Conservation (phyloP, 164 flowering plant genomes). For the Brasenia schreberi region DNA sequence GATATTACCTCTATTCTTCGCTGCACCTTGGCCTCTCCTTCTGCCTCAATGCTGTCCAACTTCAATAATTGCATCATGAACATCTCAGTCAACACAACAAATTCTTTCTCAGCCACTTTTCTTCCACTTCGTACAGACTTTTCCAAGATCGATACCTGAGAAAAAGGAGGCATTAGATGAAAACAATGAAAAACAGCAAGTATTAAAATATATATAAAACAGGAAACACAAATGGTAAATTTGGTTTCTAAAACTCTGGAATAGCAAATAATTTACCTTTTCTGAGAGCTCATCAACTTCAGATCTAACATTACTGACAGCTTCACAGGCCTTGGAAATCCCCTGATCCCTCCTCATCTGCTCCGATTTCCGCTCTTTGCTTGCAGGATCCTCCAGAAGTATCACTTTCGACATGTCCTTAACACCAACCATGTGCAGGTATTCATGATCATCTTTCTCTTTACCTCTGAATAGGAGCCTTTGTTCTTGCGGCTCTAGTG, state of each 20-base stretch:
- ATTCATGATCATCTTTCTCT: conserved; percentile 39
- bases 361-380: conserved; percentile 24
- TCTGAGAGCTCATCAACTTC: conserved; percentile 60
- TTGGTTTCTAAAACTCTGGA: neutral
- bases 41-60: conserved; percentile 66
- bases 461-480: conserved; percentile 49
- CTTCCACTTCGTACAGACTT: conserved; percentile 28
- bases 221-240: conserved; percentile 1
- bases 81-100: conserved; percentile 40
- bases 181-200: too few relatives aligned
- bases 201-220: too few relatives aligned
- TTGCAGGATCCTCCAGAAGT: conserved; percentile 34
- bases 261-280: conserved; percentile 25
- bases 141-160: conserved; percentile 45
- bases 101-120: conserved; percentile 43
- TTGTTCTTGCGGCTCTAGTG: conserved; percentile 38
- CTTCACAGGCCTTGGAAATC: conserved; percentile 33
- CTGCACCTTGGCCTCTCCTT: conserved; percentile 66
- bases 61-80: conserved; percentile 57
- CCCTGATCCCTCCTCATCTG: conserved; percentile 16
- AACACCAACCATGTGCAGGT: conserved; percentile 33
- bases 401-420: conserved; percentile 43
- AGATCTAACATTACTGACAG: conserved; percentile 35
- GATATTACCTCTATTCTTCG: conserved; percentile 49
- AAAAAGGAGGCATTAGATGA: neutral